These are phyloP conservation scores for Coemansia sp. DNA, from an alignment of 192 early-diverging fungal species.

Conservation along the genomic window DNA sequence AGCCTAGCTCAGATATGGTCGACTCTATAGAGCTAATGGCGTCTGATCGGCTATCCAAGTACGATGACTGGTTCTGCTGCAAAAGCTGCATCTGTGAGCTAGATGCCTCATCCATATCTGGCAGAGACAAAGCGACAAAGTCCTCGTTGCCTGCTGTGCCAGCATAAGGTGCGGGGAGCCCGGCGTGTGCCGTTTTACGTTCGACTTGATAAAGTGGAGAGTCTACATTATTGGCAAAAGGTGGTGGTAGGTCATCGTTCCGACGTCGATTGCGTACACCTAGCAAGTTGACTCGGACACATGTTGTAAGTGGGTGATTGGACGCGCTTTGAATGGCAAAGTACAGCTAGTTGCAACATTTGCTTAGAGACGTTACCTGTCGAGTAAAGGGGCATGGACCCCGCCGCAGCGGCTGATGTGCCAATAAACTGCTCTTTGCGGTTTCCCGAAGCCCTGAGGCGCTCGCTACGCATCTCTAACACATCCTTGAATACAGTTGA, in stretches of 20 bases:
- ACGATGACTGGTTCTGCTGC: slow-evolving; percentile 70
- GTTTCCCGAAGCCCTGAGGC: slow-evolving; percentile 91
- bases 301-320: background rate
- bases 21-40: slow-evolving; percentile 97
- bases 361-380: slow-evolving; percentile 34
- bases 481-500: slow-evolving; percentile 93
- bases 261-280: slow-evolving; percentile 53
- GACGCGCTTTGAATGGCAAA: background rate
- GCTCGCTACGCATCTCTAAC: slow-evolving; percentile 93
- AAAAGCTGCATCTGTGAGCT: slow-evolving; percentile 73
- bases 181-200: slow-evolving; percentile 28
- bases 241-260: slow-evolving; percentile 10
- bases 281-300: slow-evolving; percentile 21
- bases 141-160: slow-evolving; percentile 38
- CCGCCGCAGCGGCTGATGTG: slow-evolving; percentile 24
- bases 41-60: slow-evolving; percentile 86
- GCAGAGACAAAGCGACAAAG: slow-evolving; percentile 59
- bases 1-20: slow-evolving; percentile 94
- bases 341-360: background rate
- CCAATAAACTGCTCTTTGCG: slow-evolving; percentile 91
- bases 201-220: slow-evolving; percentile 64
- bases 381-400: slow-evolving; percentile 23
- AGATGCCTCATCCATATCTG: slow-evolving; percentile 62
- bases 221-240: slow-evolving; percentile 35
- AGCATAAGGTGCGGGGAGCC: slow-evolving; percentile 13